These are phyloP conservation scores for Vigna angularis DNA, from an alignment of 306 rosid genomes.

Conservation along the genomic window DNA sequence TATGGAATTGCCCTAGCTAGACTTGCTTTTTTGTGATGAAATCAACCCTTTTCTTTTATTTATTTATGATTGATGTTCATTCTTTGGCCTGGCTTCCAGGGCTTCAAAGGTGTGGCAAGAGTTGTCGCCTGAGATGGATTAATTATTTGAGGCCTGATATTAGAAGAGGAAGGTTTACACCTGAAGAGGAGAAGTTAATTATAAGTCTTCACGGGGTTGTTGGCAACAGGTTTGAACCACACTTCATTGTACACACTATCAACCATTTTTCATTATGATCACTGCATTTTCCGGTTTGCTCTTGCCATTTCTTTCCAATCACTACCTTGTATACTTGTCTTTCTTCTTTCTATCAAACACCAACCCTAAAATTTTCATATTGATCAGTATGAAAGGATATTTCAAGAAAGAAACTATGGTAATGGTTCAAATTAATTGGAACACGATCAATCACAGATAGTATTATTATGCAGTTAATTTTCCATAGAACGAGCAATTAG, in stretches of 20 bases:
- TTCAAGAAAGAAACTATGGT: not conserved
- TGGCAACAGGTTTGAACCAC: constrained; percentile 79
- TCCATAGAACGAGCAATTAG: not conserved
- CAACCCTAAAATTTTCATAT: not conserved
- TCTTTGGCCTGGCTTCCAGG: constrained; percentile 52
- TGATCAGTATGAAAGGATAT: not conserved
- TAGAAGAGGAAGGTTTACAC: constrained; percentile 94
- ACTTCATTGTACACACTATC: not conserved
- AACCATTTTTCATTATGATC: constrained; percentile 9
- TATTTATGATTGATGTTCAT: not conserved
- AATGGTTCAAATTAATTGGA: not conserved
- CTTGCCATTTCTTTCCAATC: not conserved
- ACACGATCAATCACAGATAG: not conserved
- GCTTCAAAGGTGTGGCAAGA: constrained; percentile 97
- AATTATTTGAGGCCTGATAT: constrained; percentile 98
- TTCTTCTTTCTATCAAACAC: not conserved
- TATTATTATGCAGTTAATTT: not conserved
- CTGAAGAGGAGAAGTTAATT: constrained; percentile 94
- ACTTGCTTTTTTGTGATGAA: no score
- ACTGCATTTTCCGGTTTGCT: not conserved
- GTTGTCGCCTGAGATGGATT: constrained; percentile 97
- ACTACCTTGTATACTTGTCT: not conserved
- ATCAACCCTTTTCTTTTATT: not conserved
- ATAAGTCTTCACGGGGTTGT: constrained; percentile 96
- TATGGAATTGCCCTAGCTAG: not conserved